A percentile compares a stretch with the other conserved stretches of the same genome.
Conservation (phyloP, 768 basidiomycete species). For the Lactifluus piperatus region DNA sequence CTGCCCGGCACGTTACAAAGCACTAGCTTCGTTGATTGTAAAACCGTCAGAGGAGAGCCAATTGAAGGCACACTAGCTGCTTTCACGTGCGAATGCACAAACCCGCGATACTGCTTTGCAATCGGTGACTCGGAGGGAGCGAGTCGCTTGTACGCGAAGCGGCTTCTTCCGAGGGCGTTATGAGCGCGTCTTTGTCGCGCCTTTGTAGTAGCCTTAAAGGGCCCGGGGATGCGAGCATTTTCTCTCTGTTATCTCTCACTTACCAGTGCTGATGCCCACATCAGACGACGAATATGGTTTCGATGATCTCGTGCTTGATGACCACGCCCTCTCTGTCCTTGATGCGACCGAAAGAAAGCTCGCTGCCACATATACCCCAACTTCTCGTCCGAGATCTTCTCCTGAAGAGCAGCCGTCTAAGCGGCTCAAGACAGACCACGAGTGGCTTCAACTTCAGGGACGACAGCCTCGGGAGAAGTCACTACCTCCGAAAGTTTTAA, state of each 20-base stretch:
- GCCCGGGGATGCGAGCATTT: background rate
- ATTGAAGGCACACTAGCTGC: too few relatives aligned
- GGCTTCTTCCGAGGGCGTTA: background rate
- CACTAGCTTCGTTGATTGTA: too few relatives aligned
- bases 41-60: too few relatives aligned
- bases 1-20: too few relatives aligned
- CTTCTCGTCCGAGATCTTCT: conserved; percentile 4
- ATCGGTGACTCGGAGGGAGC: too few relatives aligned
- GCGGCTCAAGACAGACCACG: conserved; percentile 14
- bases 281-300: conserved; percentile 20
- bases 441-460: conserved; percentile 5
- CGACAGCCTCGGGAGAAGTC: background rate
- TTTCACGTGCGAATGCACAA: too few relatives aligned
- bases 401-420: conserved; percentile 13
- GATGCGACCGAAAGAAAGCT: conserved; percentile 19
- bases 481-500: background rate
- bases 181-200: background rate
- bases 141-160: too few relatives aligned
- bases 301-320: conserved; percentile 20
- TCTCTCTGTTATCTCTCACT: background rate
- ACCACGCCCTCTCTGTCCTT: conserved; percentile 14
- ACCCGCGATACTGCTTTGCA: too few relatives aligned
- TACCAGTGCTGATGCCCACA: conserved; percentile 3
- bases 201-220: background rate
- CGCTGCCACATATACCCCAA: background rate